phyloP scores from a whole-genome alignment of 2,329 filamentous ascomycete genomes.

The Cladosporium sp. region DNA sequence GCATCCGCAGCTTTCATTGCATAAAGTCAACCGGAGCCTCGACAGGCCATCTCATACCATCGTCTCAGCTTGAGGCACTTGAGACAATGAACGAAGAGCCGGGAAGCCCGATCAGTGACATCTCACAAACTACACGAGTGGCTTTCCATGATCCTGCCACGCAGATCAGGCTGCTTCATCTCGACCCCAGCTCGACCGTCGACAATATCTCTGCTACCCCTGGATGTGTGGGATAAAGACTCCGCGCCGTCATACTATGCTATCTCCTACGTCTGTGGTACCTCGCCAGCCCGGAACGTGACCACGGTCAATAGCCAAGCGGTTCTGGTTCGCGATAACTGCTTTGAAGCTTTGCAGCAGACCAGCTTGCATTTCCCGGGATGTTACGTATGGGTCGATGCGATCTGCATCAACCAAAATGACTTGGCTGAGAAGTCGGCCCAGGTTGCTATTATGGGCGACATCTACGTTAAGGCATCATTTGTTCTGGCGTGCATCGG shows the following conservation, averaged over 20 bases:
- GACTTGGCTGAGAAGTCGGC: slow-evolving; percentile 22
- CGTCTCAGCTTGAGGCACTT: no score
- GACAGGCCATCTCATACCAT: no score
- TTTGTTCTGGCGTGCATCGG: neutral
- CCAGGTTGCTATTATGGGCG: slow-evolving; percentile 27
- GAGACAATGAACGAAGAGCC: no score
- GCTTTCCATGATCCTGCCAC: neutral
- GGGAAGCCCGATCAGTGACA: neutral
- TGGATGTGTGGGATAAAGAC: neutral
- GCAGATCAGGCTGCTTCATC: slow-evolving; percentile 2
- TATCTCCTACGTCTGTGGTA: slow-evolving; percentile 26
- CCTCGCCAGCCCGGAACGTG: neutral
- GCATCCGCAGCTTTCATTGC: no score
- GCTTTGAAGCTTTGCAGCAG: neutral
- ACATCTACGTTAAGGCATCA: slow-evolving; percentile 22
- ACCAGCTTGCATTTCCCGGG: neutral
- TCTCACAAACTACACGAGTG: neutral
- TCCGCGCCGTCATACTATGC: slow-evolving; percentile 16
- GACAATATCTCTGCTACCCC: neutral
- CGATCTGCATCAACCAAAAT: slow-evolving; percentile 26
- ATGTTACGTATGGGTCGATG: slow-evolving; percentile 25
- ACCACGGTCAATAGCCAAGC: slow-evolving; percentile 17
- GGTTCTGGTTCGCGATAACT: slow-evolving; percentile 21
- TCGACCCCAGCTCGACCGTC: neutral
- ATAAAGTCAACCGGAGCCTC: no score